Percentiles rank a stretch among this genome's conserved stretches.
phyloP scores from a whole-genome alignment of 805 yeast genomes.

The Zygoascus biomembranicola region DNA sequence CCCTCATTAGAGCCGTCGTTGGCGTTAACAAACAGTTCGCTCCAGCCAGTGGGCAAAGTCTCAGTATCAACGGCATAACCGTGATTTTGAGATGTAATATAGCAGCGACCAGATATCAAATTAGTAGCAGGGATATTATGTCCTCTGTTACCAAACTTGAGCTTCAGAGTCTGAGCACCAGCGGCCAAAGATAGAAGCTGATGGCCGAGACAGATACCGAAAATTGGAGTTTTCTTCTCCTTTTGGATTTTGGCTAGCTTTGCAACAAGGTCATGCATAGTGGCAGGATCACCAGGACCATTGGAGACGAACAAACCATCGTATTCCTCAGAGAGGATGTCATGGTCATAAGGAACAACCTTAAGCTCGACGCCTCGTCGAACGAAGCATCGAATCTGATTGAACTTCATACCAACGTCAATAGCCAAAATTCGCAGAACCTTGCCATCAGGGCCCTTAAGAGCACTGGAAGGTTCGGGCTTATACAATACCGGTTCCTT shows the following conservation, averaged over 20 bases:
- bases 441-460: conserved; percentile 64
- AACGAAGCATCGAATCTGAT: conserved; percentile 95
- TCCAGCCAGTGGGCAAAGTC: conserved; percentile 75
- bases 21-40: conserved; percentile 88
- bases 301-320: conserved; percentile 95
- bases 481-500: conserved; percentile 66
- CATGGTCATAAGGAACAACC: conserved; percentile 95
- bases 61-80: conserved; percentile 92
- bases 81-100: conserved; percentile 97
- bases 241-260: conserved; percentile 51
- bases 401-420: conserved; percentile 97
- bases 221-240: conserved; percentile 73
- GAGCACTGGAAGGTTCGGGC: conserved; percentile 49
- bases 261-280: conserved; percentile 58
- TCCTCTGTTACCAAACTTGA: conserved; percentile 98
- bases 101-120: conserved; percentile 86
- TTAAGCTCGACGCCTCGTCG: conserved; percentile 91
- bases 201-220: conserved; percentile 98
- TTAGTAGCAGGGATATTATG: conserved; percentile 96
- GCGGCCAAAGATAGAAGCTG: conserved; percentile 92
- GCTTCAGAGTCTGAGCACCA: conserved; percentile 86
- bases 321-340: conserved; percentile 67
- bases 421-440: conserved; percentile 76
- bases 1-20: conserved; percentile 99
- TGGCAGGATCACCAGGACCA: conserved; percentile 99